Percentiles rank a stretch among this genome's conserved stretches.
phyloP scores from a whole-genome alignment of 2,329 filamentous ascomycete species.

The Nigrospora oryzae region DNA sequence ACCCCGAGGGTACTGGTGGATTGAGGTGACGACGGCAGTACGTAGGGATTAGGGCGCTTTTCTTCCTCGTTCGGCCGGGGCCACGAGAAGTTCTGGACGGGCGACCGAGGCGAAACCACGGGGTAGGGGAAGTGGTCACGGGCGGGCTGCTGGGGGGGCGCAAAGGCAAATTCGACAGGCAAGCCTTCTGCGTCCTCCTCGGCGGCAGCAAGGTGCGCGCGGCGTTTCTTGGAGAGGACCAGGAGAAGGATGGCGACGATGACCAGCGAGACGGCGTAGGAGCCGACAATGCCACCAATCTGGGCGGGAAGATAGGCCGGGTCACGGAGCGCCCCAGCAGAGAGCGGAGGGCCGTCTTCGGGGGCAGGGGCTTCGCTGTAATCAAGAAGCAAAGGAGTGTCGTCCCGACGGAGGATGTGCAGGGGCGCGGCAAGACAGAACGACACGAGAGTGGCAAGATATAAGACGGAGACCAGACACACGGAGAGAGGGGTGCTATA shows the following conservation, averaged over 20 bases:
- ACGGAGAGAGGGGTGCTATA: constrained; percentile 21
- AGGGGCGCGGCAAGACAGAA: constrained; percentile 9
- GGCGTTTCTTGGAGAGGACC: constrained; percentile 46
- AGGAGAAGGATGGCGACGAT: constrained; percentile 62
- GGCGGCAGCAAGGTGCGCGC: constrained; percentile 41
- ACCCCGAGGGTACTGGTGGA: constrained; percentile 35
- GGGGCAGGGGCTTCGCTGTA: constrained; percentile 49
- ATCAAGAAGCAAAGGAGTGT: constrained; percentile 37
- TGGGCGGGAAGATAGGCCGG: constrained; percentile 65
- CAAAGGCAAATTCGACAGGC: constrained; percentile 27
- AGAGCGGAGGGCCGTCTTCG: constrained; percentile 51
- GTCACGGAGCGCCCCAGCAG: constrained; percentile 51
- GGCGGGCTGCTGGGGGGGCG: constrained; percentile 14
- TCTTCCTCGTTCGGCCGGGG: constrained; percentile 27
- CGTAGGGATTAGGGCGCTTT: constrained; percentile 29
- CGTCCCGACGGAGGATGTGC: too few species aligned
- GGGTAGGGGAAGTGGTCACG: constrained; percentile 19
- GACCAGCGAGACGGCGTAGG: constrained; percentile 72
- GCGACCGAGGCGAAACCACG: constrained; percentile 20
- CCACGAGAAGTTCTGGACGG: constrained; percentile 41
- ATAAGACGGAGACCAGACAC: constrained; percentile 14
- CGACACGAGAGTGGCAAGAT: constrained; percentile 15
- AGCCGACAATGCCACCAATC: constrained; percentile 74
- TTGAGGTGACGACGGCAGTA: constrained; percentile 19
- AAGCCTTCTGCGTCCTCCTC: constrained; percentile 42